phyloP scores from a whole-genome alignment of 257 asterid genomes.

The Solanum ahanhuiri region DNA sequence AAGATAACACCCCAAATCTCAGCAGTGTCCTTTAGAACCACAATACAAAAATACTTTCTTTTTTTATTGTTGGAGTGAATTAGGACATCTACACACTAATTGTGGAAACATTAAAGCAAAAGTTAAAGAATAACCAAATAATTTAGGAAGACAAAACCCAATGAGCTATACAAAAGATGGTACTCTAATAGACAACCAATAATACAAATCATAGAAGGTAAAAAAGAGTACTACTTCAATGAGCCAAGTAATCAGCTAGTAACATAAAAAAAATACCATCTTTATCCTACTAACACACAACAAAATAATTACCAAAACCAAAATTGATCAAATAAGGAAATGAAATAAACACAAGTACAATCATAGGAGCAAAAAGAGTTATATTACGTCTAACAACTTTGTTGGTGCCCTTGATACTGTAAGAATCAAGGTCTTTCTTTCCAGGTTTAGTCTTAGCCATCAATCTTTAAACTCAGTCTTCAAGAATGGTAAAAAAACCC shows the following conservation, averaged over 20 bases:
- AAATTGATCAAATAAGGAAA: neutral
- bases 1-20: neutral
- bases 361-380: neutral
- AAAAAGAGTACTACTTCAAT: neutral
- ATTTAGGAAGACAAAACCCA: neutral
- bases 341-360: neutral
- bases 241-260: neutral
- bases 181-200: too few relatives aligned
- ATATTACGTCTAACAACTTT: conserved; percentile 75
- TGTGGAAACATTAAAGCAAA: neutral
- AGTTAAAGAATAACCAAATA: neutral
- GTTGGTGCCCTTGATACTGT: conserved; percentile 82
- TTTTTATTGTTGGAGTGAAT: neutral
- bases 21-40: neutral
- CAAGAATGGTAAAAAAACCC: neutral
- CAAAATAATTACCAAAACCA: neutral
- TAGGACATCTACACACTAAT: neutral
- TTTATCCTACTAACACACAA: neutral
- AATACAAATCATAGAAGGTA: neutral
- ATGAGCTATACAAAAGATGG: neutral
- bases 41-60: neutral
- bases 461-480: neutral
- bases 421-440: conserved; percentile 80
- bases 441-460: conserved; percentile 99
- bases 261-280: neutral